These are phyloP conservation scores for Nakazawaea ishiwadae DNA, from an alignment of 805 yeast species.

Conservation along the genomic window DNA sequence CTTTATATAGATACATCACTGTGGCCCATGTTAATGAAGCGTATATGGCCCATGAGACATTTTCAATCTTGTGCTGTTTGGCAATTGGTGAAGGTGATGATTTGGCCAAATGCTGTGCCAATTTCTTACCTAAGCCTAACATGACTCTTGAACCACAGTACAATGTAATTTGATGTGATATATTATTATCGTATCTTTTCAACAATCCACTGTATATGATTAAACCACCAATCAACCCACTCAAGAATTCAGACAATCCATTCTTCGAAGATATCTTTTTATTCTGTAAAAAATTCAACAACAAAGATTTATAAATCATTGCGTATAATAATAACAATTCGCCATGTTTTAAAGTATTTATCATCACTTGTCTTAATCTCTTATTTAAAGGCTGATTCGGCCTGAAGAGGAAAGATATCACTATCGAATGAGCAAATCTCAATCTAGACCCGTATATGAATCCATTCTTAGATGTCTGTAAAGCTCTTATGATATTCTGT, in stretches of 20 bases:
- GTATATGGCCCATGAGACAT: conserved; percentile 48
- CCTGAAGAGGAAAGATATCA: conserved; percentile 5
- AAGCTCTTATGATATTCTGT: neutral
- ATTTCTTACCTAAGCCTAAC: conserved; percentile 53
- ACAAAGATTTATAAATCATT: conserved; percentile 2
- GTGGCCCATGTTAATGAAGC: conserved; percentile 69
- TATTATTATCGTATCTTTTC: conserved; percentile 18
- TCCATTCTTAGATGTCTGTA: conserved; percentile 11
- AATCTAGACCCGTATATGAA: conserved; percentile 12
- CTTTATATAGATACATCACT: conserved; percentile 66
- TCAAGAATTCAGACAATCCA: conserved; percentile 6
- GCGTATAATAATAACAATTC: conserved; percentile 10
- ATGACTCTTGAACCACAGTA: conserved; percentile 68
- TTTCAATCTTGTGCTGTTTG: conserved; percentile 21
- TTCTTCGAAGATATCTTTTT: too few relatives aligned
- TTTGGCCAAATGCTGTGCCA: conserved; percentile 26
- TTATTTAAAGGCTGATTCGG: conserved; percentile 1
- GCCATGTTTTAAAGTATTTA: conserved; percentile 9
- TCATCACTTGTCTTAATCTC: neutral
- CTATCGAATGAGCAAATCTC: conserved; percentile 12
- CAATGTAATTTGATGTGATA: conserved; percentile 70
- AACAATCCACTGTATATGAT: conserved; percentile 9
- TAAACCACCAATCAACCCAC: conserved; percentile 7
- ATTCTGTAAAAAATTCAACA: too few relatives aligned
- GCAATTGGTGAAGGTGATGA: neutral